Conservation (phyloP, 148 eudicot species). For the Chenopodium suecicum region DNA sequence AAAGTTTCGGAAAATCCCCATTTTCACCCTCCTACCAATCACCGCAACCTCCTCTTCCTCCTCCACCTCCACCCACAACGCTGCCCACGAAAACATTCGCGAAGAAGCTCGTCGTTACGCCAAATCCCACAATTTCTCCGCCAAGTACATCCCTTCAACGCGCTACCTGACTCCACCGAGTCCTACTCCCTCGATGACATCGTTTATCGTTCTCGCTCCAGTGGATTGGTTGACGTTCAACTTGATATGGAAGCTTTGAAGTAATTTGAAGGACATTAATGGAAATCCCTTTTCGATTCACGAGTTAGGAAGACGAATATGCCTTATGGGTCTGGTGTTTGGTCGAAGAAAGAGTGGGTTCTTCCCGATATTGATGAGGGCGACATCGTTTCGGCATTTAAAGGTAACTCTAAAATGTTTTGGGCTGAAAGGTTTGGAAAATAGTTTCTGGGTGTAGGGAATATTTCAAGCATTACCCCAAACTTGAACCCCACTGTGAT, state of each 20-base stretch:
- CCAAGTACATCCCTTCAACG: constrained; percentile 76
- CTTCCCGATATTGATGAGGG: constrained; percentile 69
- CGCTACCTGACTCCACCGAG: constrained; percentile 44
- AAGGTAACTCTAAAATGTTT: constrained; percentile 80
- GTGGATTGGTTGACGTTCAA: constrained; percentile 69
- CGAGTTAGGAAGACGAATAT: constrained; percentile 75
- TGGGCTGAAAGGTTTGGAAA: constrained; percentile 93
- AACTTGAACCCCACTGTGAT: too few relatives aligned
- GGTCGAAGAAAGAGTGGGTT: constrained; percentile 95
- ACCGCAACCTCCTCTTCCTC: constrained; percentile 17
- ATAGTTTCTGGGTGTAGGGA: constrained; percentile 45
- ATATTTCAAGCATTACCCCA: too few relatives aligned
- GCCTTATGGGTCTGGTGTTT: constrained; percentile 91
- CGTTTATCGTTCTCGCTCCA: constrained; percentile 75
- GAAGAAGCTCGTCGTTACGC: constrained; percentile 63
- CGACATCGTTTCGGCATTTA: constrained; percentile 69
- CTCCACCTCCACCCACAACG: constrained; percentile 37
- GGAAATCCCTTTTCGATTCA: constrained; percentile 69
- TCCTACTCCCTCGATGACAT: constrained; percentile 94
- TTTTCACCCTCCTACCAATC: constrained; percentile 8
- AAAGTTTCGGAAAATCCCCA: background rate
- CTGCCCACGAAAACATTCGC: constrained; percentile 63
- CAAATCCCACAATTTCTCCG: constrained; percentile 57
- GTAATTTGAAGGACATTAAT: constrained; percentile 52
- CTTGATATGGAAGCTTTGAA: too few relatives aligned